Evolutionary conservation across 163 green algal genomes (phyloP).

Genomic region (Scenedesmus sp.): DNA sequence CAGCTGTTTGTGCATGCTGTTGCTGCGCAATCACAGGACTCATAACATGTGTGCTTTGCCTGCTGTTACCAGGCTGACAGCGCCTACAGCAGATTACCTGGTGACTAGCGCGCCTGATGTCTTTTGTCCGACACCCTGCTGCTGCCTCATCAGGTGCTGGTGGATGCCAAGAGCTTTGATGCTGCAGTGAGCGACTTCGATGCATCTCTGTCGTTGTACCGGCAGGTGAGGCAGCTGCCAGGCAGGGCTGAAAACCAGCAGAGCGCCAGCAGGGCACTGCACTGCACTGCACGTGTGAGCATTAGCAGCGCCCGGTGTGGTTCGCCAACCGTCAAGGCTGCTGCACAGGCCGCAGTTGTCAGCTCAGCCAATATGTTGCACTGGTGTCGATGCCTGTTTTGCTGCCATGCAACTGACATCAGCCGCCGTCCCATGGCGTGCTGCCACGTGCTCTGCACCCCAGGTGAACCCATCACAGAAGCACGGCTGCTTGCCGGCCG

Average conservation of each 20-base stretch:
- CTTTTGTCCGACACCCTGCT: no score
- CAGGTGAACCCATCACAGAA: slow-evolving; percentile 35
- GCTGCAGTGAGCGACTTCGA: slow-evolving; percentile 83
- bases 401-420: no score
- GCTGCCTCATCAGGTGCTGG: slow-evolving; percentile 67
- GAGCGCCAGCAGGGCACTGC: neutral
- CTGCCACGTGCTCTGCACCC: neutral
- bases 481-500: slow-evolving; percentile 77
- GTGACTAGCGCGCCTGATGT: no score
- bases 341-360: neutral
- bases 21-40: neutral
- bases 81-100: no score
- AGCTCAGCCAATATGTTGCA: neutral
- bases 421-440: no score
- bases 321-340: no score
- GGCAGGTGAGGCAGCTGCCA: slow-evolving; percentile 27
- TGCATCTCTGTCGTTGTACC: slow-evolving; percentile 58
- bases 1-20: no score
- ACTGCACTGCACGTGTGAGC: neutral
- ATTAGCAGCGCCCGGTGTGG: neutral
- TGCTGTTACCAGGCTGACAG: no score
- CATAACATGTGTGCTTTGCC: neutral
- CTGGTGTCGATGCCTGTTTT: no score
- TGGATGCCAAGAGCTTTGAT: slow-evolving; percentile 88
- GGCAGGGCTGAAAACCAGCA: neutral